A percentile compares a stretch with the other conserved stretches of the same genome.
phyloP scores from a whole-genome alignment of 257 asterid genomes.

The Misopates orontium region DNA sequence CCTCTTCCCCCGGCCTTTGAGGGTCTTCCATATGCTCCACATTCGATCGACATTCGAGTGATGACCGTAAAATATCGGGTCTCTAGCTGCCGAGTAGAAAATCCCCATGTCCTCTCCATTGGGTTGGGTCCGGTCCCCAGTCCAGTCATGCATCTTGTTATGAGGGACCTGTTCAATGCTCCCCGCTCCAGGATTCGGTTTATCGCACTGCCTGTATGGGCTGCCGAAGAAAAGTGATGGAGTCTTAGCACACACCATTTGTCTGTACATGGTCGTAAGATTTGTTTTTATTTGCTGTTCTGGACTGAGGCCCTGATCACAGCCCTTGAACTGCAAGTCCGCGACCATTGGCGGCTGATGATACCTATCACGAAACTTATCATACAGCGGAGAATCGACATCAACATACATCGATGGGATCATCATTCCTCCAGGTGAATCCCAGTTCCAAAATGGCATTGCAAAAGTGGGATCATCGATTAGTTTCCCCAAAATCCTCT shows the following conservation, averaged over 20 bases:
- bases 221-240: slow-evolving; percentile 60
- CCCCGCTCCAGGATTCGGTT: slow-evolving; percentile 61
- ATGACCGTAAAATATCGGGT: slow-evolving; percentile 76
- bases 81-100: slow-evolving; percentile 80
- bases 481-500: slow-evolving; percentile 57
- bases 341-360: slow-evolving; percentile 69
- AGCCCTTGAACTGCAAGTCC: slow-evolving; percentile 60
- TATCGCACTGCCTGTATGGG: slow-evolving; percentile 65
- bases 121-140: slow-evolving; percentile 71
- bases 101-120: slow-evolving; percentile 73
- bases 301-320: slow-evolving; percentile 25
- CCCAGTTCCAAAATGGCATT: slow-evolving; percentile 88
- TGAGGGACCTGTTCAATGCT: slow-evolving; percentile 70
- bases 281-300: slow-evolving; percentile 42
- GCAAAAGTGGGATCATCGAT: slow-evolving; percentile 71
- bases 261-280: slow-evolving; percentile 67
- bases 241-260: slow-evolving; percentile 64
- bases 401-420: slow-evolving; percentile 54
- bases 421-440: slow-evolving; percentile 62
- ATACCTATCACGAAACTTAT: slow-evolving; percentile 49
- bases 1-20: slow-evolving; percentile 59
- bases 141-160: slow-evolving; percentile 68
- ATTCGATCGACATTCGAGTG: slow-evolving; percentile 72
- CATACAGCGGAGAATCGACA: slow-evolving; percentile 50
- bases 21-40: slow-evolving; percentile 73